phyloP scores from a whole-genome alignment of 257 asterid species.

The Perilla frutescens region DNA sequence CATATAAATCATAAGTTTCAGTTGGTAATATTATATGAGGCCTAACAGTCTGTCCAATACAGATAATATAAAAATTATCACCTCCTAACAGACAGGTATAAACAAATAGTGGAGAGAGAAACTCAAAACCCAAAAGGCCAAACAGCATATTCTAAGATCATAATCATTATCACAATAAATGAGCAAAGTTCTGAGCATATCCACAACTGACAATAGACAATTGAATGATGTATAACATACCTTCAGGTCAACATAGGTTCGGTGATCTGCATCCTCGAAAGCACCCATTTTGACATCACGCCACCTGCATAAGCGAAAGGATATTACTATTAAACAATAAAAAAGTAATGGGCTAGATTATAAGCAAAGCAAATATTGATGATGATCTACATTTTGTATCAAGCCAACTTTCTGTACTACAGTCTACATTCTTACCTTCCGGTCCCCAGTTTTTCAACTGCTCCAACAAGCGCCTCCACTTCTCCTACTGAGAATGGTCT shows the following conservation, averaged over 20 bases:
- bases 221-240: slow-evolving; percentile 39
- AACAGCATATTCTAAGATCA: background rate
- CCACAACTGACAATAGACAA: background rate
- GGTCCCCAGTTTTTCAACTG: slow-evolving; percentile 92
- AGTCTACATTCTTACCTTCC: slow-evolving; percentile 65
- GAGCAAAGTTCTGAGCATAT: background rate
- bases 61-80: slow-evolving; percentile 21
- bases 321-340: background rate
- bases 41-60: slow-evolving; percentile 40
- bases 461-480: slow-evolving; percentile 94
- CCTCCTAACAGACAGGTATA: slow-evolving; percentile 26
- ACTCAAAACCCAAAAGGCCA: background rate
- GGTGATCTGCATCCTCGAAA: slow-evolving; percentile 87
- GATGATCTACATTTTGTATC: background rate
- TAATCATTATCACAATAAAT: background rate
- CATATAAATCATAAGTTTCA: slow-evolving; percentile 31
- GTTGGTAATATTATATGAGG: slow-evolving; percentile 31
- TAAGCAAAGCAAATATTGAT: background rate
- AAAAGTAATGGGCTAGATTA: slow-evolving; percentile 8
- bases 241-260: slow-evolving; percentile 96
- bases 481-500: slow-evolving; percentile 91
- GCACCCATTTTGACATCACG: slow-evolving; percentile 93
- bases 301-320: slow-evolving; percentile 67
- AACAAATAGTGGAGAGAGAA: slow-evolving; percentile 14
- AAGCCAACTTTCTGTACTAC: background rate